Conservation (phyloP, 2,329 filamentous ascomycete species). For the Epichloe gansuensis region DNA sequence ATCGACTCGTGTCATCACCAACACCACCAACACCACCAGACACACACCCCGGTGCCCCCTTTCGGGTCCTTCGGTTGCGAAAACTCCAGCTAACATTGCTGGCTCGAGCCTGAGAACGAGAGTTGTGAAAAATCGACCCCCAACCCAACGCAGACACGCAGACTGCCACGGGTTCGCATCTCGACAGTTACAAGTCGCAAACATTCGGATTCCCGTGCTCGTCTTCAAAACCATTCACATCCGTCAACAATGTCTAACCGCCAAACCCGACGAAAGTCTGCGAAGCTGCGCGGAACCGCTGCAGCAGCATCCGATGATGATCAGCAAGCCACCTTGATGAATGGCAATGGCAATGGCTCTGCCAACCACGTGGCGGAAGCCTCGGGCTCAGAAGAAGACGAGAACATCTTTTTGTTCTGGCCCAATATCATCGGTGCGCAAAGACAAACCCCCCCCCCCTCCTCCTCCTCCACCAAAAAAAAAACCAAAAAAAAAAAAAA, state of each 20-base stretch:
- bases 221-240: background rate
- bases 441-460: background rate
- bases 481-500: background rate
- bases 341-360: conserved; percentile 37
- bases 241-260: conserved; percentile 23
- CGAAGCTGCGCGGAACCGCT: conserved; percentile 19
- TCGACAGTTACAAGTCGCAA: background rate
- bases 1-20: background rate
- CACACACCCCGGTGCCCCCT: background rate
- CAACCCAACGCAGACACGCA: no score
- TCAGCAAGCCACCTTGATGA: conserved; percentile 19
- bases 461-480: background rate
- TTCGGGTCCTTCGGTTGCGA: conserved; percentile 4
- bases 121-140: no score
- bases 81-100: background rate
- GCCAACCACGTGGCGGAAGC: conserved; percentile 21
- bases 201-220: background rate
- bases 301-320: conserved; percentile 15
- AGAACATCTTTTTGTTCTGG: conserved; percentile 74
- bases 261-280: conserved; percentile 26
- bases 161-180: background rate
- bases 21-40: background rate
- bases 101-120: background rate
- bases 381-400: conserved; percentile 29
- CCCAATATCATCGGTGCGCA: conserved; percentile 67